Evolutionary conservation across 2,329 filamentous ascomycete genomes (phyloP).

Genomic region (Aspergillus intermedius): DNA sequence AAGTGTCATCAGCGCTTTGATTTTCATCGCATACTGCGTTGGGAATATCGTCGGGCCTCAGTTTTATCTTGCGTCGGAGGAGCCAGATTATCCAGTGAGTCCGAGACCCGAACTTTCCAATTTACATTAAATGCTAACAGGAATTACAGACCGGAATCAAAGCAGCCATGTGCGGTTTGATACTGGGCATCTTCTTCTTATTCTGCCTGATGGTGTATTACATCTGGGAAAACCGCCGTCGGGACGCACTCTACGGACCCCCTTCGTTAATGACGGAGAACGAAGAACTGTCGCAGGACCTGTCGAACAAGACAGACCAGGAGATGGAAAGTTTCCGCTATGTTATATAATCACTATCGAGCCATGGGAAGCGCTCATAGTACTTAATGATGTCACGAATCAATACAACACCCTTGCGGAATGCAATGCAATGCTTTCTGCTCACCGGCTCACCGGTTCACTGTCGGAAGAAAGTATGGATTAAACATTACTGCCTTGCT

Average conservation of each 20-base stretch:
- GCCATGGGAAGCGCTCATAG: not conserved
- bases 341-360: conserved; percentile 13
- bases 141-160: conserved; percentile 26
- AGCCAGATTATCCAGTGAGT: conserved; percentile 26
- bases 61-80: conserved; percentile 25
- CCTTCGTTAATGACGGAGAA: conserved; percentile 17
- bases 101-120: not conserved
- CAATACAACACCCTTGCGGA: too few relatives aligned
- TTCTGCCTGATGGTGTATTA: conserved; percentile 24
- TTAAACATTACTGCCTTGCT: too few relatives aligned
- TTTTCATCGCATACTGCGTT: conserved; percentile 42
- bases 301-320: conserved; percentile 30
- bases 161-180: conserved; percentile 24
- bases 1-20: conserved; percentile 34
- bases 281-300: conserved; percentile 24
- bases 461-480: too few relatives aligned
- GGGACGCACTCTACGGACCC: conserved; percentile 22
- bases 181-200: conserved; percentile 24
- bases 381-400: not conserved
- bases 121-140: not conserved
- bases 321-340: conserved; percentile 32
- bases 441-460: too few relatives aligned
- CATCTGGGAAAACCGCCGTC: conserved; percentile 23
- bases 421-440: too few relatives aligned
- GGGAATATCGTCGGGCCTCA: conserved; percentile 31